phyloP scores from a whole-genome alignment of 441 rosid species.

The Pelargonium australe region DNA sequence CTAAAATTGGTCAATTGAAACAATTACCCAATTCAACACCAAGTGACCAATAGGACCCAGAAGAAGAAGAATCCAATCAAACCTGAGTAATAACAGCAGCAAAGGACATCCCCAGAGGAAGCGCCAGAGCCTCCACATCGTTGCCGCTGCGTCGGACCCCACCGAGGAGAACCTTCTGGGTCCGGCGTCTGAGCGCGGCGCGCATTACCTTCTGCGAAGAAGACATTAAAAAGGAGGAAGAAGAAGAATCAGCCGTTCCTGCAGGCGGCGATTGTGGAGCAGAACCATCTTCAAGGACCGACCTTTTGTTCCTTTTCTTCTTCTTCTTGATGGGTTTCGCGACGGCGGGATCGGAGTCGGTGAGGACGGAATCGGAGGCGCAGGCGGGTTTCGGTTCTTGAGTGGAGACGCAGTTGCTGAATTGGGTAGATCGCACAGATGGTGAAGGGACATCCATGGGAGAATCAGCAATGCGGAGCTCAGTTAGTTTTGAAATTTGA shows the following conservation, averaged over 20 bases:
- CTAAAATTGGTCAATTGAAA: slow-evolving; percentile 10
- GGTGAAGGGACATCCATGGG: slow-evolving; percentile 6
- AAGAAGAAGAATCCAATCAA: slow-evolving; percentile 27
- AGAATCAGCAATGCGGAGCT: neutral
- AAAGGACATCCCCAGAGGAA: slow-evolving; percentile 88
- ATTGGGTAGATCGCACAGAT: neutral
- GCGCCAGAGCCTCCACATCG: slow-evolving; percentile 61
- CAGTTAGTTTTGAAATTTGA: too few relatives aligned
- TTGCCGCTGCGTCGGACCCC: slow-evolving; percentile 30
- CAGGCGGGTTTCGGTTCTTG: neutral
- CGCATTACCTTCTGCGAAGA: slow-evolving; percentile 28
- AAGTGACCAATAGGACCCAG: neutral
- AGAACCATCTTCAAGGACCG: slow-evolving; percentile 14
- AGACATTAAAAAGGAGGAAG: slow-evolving; percentile 26
- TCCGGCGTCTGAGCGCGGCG: slow-evolving; percentile 35
- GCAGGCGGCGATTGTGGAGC: slow-evolving; percentile 14
- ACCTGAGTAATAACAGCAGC: slow-evolving; percentile 89
- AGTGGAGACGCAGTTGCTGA: slow-evolving; percentile 1
- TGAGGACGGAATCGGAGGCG: slow-evolving; percentile 5
- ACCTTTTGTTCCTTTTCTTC: slow-evolving; percentile 31
- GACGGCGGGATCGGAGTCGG: neutral
- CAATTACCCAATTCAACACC: slow-evolving; percentile 7
- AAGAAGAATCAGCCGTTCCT: slow-evolving; percentile 23
- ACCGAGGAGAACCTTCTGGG: slow-evolving; percentile 20
- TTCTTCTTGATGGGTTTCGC: neutral